Percentiles rank a stretch among this genome's conserved stretches.
phyloP scores from a whole-genome alignment of 768 basidiomycete species.

The Zangia roseola region DNA sequence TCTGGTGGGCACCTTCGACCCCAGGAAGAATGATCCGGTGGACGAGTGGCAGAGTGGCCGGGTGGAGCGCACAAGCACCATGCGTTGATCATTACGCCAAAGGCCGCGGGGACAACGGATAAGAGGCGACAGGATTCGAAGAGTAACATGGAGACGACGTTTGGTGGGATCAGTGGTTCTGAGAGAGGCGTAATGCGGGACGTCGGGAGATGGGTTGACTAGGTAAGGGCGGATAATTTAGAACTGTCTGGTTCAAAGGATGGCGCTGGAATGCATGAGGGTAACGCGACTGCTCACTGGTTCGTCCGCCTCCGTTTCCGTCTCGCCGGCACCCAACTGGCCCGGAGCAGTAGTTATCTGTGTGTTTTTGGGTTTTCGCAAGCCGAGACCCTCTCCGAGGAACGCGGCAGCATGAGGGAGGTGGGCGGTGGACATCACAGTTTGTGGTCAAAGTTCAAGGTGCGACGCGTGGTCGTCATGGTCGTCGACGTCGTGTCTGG shows the following conservation, averaged over 20 bases:
- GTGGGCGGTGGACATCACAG: conserved; percentile 4
- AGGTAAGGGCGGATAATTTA: conserved; percentile 5
- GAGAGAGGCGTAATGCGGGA: conserved; percentile 57
- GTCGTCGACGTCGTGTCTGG: too few species aligned
- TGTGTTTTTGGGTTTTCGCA: conserved; percentile 38
- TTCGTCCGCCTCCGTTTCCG: conserved; percentile 77
- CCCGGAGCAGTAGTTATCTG: conserved; percentile 65
- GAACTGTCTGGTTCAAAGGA: conserved; percentile 1
- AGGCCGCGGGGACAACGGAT: conserved; percentile 68
- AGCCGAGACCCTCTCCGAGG: conserved; percentile 27
- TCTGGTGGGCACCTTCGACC: conserved; percentile 42
- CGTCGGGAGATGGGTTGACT: conserved; percentile 70
- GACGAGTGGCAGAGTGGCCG: conserved; percentile 9
- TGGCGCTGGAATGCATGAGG: background rate
- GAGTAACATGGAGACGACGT: conserved; percentile 52
- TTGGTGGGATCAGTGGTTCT: conserved; percentile 49
- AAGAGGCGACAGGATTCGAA: conserved; percentile 71
- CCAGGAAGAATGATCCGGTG: conserved; percentile 15
- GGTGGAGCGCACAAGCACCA: conserved; percentile 53
- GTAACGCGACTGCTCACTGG: conserved; percentile 46
- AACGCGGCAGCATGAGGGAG: conserved; percentile 19
- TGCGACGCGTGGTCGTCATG: conserved; percentile 16
- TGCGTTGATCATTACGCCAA: conserved; percentile 63
- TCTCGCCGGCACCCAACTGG: conserved; percentile 65
- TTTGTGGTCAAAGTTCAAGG: conserved; percentile 20